These are phyloP conservation scores for Starmerella stigmatis DNA, from an alignment of 805 yeast species.

Conservation along the genomic window DNA sequence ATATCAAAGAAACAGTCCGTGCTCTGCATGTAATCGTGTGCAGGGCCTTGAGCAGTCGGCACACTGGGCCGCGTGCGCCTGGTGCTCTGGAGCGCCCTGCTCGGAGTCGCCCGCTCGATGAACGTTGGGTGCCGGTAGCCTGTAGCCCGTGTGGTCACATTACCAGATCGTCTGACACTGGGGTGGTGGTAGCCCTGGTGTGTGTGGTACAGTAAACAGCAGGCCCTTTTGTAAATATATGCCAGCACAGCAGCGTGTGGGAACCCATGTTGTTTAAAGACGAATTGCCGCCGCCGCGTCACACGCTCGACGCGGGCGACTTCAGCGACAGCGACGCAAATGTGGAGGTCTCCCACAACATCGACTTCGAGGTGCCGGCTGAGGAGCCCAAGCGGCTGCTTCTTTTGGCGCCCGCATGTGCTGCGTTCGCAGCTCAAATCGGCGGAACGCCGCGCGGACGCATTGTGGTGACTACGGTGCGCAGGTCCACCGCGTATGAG, in stretches of 20 bases:
- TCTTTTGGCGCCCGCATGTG: slow-evolving; percentile 16
- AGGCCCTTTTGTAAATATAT: background rate
- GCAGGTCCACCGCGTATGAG: background rate
- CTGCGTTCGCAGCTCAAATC: background rate
- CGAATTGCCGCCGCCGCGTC: slow-evolving; percentile 43
- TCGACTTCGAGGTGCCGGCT: background rate
- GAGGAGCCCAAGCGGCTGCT: slow-evolving; percentile 1
- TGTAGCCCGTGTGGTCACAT: no score
- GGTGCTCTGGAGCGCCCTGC: no score
- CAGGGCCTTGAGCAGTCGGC: no score
- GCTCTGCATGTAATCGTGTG: no score
- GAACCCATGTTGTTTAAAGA: slow-evolving; percentile 27
- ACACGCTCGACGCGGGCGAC: slow-evolving; percentile 38
- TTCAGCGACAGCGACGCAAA: slow-evolving; percentile 25
- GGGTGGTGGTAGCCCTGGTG: no score
- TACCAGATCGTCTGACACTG: no score
- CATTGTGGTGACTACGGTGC: background rate
- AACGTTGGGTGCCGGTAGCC: no score
- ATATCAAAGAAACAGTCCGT: no score
- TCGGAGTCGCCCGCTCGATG: no score
- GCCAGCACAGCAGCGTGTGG: background rate
- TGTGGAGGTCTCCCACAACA: background rate
- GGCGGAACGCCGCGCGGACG: slow-evolving; percentile 7
- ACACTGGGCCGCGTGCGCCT: no score
- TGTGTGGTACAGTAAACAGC: no score